phyloP scores from a whole-genome alignment of 768 basidiomycete species.

The Chlorophyllum brunneum region DNA sequence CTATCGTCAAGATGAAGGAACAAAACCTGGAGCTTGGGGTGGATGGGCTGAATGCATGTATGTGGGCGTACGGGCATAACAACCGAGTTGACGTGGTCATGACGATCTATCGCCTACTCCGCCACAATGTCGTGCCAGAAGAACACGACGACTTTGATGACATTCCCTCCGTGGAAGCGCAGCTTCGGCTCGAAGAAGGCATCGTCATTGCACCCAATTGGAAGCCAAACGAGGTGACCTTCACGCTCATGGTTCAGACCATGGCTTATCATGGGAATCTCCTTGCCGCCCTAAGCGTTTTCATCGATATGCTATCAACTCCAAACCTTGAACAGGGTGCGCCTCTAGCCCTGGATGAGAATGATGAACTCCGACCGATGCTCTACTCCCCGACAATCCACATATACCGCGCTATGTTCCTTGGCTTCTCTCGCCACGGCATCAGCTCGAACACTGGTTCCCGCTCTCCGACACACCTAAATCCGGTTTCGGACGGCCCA shows the following conservation, averaged over 20 bases:
- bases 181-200: constrained; percentile 40
- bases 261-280: constrained; percentile 73
- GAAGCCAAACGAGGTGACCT: constrained; percentile 63
- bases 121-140: constrained; percentile 45
- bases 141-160: constrained; percentile 28
- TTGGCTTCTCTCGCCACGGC: constrained; percentile 69
- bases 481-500: constrained; percentile 15
- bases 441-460: constrained; percentile 17
- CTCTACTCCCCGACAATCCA: constrained; percentile 42
- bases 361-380: constrained; percentile 22
- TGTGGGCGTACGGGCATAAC: constrained; percentile 64
- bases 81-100: constrained; percentile 51
- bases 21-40: constrained; percentile 50
- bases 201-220: constrained; percentile 40
- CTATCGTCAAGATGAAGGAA: constrained; percentile 47
- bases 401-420: constrained; percentile 69
- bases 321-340: constrained; percentile 35
- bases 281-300: constrained; percentile 45
- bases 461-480: constrained; percentile 5
- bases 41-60: constrained; percentile 64
- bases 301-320: constrained; percentile 63
- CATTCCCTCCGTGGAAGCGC: constrained; percentile 27
- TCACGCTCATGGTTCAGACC: constrained; percentile 62
- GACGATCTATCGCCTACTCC: constrained; percentile 61
- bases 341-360: constrained; percentile 22